Base-by-base conservation (phyloP, 2,329 filamentous ascomycete species). In the Diaporthe ilicicola region DNA sequence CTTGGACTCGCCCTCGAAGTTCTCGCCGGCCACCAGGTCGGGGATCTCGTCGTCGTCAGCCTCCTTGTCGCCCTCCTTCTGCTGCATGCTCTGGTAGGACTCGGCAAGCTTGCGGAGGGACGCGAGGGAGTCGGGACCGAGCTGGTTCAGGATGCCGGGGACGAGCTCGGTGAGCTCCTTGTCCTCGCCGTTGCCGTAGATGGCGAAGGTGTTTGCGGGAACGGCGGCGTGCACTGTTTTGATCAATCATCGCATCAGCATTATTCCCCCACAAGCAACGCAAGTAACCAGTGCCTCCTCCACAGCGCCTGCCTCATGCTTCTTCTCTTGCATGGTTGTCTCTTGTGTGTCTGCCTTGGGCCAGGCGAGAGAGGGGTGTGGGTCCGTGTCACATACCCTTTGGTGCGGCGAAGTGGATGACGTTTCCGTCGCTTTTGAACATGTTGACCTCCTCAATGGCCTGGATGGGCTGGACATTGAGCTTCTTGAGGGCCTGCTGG, bases 361-460 rank as follows among this genome's bases (percentile, higher is more conserved):
- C 29, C n/a, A 17, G 59, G 29, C 13, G 27, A 56, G 42, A 29
- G 44, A 34, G 44, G 42, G 29, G 37, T 46, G 64, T 67, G 64
- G 37, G 64, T 55, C 44, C 27, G 6, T 48, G 39, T 44, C 42
- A 59, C 67, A 29, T 87, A 98, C 96, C 96, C 90, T 98, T 98
- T 79, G 96, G 96, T 81, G 94, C 94, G 79, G 94, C 93, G 84
- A 99, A 99, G 91, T 99, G 96, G 82, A 99, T 98, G 84, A 99
- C 96, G 85, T 99, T 99, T 85, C 96, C 96, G 83, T 99, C 96
- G 83, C 93, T 93, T 93, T 99, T 99, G 92, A 99, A 99, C 96
- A 99, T 99, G 92, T 99, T 99, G 84, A 99, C 96, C 89, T 99
- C 96, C 91, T 99, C 96, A 80, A 99, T 99, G 77, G 93, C 94